Evolutionary conservation across 306 rosid genomes (phyloP), one percentile per base, ranked within the genome.

Genomic region (Quercus suber): DNA sequence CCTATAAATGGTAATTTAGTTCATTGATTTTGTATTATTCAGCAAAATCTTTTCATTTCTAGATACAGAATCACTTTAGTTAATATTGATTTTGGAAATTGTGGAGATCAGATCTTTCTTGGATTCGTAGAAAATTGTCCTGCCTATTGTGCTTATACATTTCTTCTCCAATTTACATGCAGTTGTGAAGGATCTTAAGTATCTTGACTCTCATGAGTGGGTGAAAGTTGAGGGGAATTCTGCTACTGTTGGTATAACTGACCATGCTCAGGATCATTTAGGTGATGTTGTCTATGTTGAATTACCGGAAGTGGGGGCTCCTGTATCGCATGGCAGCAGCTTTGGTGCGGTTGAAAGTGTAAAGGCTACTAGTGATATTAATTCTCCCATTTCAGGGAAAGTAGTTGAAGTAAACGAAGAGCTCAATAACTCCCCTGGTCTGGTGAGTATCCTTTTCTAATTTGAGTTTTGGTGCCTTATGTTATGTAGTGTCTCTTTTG

Each of bases 311-410:
- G 90, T 91, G 33, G 98, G 99, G 55, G 69, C 55, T 1, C 20
- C 86, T 14, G 91, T 91, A 52, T 80, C 80, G 35, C 93, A 95
- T 69, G 99, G 97, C 12, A 80, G 60, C 30, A 70, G 91, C 72
- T 93, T 95, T 73, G 98, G 98, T 63, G 99, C 99, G 2, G 98
- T 95, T 53, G 99, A 95, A 41, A 95, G 99, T 63, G 98, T 95
- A 73, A 95, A 95, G 82, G 99, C 99, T 73, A 93, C 97, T 14
- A 95, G 99, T 78, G 99, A 95, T 83, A 65, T 95, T 33, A 80
- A 95, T 80, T 91, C 97, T 84, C 99, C 99, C 5, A 69, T 95
- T 73, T 92, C 99, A 0, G 99, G 99, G 37, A 86, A 91, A 85
- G 92, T 95, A 14, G 73, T 88, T 27, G 83, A 89, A 87, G 85